phyloP scores from a whole-genome alignment of 495 filamentous ascomycete genomes.

The Podospora fimiseda region DNA sequence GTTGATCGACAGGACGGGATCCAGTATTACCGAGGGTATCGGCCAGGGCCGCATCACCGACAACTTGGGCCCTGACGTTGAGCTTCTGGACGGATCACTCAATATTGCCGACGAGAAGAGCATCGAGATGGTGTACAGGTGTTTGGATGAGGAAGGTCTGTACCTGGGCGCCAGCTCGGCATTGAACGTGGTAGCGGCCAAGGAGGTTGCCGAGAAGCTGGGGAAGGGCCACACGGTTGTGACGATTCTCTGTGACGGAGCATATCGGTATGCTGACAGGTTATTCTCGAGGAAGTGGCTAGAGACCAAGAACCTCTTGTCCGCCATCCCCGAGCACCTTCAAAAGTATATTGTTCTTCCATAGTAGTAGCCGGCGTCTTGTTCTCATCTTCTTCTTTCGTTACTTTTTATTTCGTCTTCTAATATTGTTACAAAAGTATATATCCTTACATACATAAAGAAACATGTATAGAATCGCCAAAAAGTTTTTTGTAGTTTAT shows the following conservation, averaged over 20 bases:
- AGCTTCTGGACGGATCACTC: conserved; percentile 77
- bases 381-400: conserved; percentile 5
- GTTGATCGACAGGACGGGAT: conserved; percentile 70
- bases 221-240: conserved; percentile 88
- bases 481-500: background rate
- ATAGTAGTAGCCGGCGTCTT: conserved; percentile 34
- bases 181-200: conserved; percentile 90
- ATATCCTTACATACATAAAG: conserved; percentile 12
- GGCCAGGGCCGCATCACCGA: conserved; percentile 96
- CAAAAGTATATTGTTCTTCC: conserved; percentile 89
- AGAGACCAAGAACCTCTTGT: conserved; percentile 70
- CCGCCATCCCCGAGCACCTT: conserved; percentile 76
- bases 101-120: conserved; percentile 86
- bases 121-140: conserved; percentile 96
- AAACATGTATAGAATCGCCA: background rate
- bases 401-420: conserved; percentile 12
- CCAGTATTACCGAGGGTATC: conserved; percentile 95
- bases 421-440: conserved; percentile 15
- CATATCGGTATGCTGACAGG: conserved; percentile 91
- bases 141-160: conserved; percentile 91
- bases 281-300: conserved; percentile 89
- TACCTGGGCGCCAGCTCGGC: conserved; percentile 93
- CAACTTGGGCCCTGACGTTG: conserved; percentile 81
- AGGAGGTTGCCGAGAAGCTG: conserved; percentile 86
- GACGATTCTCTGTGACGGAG: conserved; percentile 89